Evolutionary conservation across 2,329 filamentous ascomycete genomes (phyloP), one percentile per base, ranked within the genome.

Genomic region (Nigrospora oryzae): DNA sequence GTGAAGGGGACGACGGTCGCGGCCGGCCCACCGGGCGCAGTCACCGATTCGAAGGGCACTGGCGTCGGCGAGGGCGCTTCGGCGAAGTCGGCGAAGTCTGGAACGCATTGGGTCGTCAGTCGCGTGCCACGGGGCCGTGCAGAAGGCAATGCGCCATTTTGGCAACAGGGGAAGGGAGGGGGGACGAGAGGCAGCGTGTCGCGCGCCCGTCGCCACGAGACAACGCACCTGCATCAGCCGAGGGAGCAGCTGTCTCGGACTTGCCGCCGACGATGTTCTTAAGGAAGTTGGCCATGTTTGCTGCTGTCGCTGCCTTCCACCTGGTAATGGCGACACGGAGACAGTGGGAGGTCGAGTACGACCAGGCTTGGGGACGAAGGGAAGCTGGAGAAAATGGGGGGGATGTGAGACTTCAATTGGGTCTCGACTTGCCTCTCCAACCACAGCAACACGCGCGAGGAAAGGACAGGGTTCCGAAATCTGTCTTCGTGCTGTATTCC

Each of bases 41-140:
- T 63, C 46, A 73, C 65, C 51, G 73, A 66, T 48, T 68, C 67
- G 60, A 72, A 63, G 48, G 77, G 66, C 15, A 61, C 67, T 46
- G 75, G 76, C 19, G 71, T 65, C 46, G 87, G 83, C 16, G 85
- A 81, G 52, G 89, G 80, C 55, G 82, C 84, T 52, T 81, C 83
- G 49, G 89, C 88, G 61, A 94, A 97, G 73, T 96, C 91, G 69
- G 88, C 89, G 65, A 96, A 96, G 70, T 95, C 90, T 95, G 62
- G 34, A 41, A 41, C 43, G 48, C 23, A 28, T 28, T 5, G 23
- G 23, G 2, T 28, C 23, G 23, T 28, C 23, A 28, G 23, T 28
- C 23, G 23, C 23, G 23, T 10, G 23, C 23, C 23, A 28, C 23
- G 23, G 23, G 19, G 23, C 10, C 23, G 23, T 2, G 23, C 5